Evolutionary conservation across 768 basidiomycete genomes (phyloP).

Genomic region (Boletus sensibilis): DNA sequence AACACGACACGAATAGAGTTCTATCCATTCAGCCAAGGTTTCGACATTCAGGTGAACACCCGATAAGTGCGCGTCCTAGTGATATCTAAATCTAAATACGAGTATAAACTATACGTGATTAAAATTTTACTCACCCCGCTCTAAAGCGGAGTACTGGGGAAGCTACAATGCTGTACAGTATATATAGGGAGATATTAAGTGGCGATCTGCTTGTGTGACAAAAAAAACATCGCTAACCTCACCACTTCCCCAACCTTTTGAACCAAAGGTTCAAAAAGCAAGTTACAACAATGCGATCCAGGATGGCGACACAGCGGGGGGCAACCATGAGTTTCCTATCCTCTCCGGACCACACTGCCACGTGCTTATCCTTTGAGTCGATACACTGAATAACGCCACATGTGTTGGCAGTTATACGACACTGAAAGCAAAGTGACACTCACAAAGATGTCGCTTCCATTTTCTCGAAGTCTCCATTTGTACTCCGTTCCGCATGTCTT

Average conservation of each 20-base stretch:
- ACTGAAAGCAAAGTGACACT: slow-evolving; percentile 17
- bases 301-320: slow-evolving; percentile 37
- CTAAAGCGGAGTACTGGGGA: not conserved
- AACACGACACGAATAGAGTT: not conserved
- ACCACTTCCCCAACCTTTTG: slow-evolving; percentile 45
- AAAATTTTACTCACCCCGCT: slow-evolving; percentile 8
- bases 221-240: slow-evolving; percentile 3
- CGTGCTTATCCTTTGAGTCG: slow-evolving; percentile 46
- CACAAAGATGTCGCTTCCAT: slow-evolving; percentile 46
- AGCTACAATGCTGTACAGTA: slow-evolving; percentile 13
- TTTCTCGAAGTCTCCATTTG: slow-evolving; percentile 54
- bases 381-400: slow-evolving; percentile 40
- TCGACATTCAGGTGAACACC: not conserved
- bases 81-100: slow-evolving; percentile 15
- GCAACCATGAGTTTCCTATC: slow-evolving; percentile 41
- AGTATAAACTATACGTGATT: slow-evolving; percentile 22
- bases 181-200: not conserved
- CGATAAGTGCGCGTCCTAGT: not conserved
- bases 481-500: slow-evolving; percentile 48
- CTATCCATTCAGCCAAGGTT: not conserved
- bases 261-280: slow-evolving; percentile 55
- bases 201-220: not conserved
- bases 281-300: slow-evolving; percentile 54
- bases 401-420: not conserved
- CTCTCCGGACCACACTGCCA: slow-evolving; percentile 48